These are phyloP conservation scores for Ramaria sp. DNA, from an alignment of 768 basidiomycete genomes.

Conservation along the genomic window DNA sequence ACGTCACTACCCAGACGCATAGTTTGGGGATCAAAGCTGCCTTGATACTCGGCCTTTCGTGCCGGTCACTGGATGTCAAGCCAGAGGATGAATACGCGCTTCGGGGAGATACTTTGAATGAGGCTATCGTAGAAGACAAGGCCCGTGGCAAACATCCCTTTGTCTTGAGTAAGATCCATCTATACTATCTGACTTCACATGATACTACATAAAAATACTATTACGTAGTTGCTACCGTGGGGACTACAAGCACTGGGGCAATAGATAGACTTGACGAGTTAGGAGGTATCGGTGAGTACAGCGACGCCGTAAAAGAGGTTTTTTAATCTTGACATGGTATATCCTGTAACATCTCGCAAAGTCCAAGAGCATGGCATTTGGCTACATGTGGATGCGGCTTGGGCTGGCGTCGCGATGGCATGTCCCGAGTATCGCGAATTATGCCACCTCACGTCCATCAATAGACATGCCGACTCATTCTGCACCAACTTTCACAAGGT, in stretches of 20 bases:
- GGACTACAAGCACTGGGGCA: slow-evolving; percentile 85
- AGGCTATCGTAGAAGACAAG: slow-evolving; percentile 55
- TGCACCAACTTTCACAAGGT: slow-evolving; percentile 92
- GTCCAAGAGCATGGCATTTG: slow-evolving; percentile 54
- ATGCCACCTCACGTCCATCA: slow-evolving; percentile 59
- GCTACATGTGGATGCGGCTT: slow-evolving; percentile 85
- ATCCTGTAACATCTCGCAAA: slow-evolving; percentile 20
- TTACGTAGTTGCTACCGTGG: slow-evolving; percentile 86
- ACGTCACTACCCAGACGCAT: slow-evolving; percentile 87
- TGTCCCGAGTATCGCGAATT: slow-evolving; percentile 66
- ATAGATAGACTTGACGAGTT: slow-evolving; percentile 74
- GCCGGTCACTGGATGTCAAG: slow-evolving; percentile 57
- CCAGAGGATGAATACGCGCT: slow-evolving; percentile 56
- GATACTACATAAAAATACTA: background rate
- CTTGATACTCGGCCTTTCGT: slow-evolving; percentile 65
- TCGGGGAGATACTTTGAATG: slow-evolving; percentile 46
- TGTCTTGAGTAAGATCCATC: slow-evolving; percentile 55
- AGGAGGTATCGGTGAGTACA: slow-evolving; percentile 46
- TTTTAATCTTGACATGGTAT: background rate
- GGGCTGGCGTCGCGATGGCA: slow-evolving; percentile 77
- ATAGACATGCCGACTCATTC: slow-evolving; percentile 67
- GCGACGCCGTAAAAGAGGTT: background rate
- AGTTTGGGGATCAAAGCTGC: slow-evolving; percentile 75
- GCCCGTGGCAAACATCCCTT: slow-evolving; percentile 61
- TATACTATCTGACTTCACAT: slow-evolving; percentile 28